Conservation (phyloP, 2,329 filamentous ascomycete genomes). For the Pseudogymnoascus pannorum region DNA sequence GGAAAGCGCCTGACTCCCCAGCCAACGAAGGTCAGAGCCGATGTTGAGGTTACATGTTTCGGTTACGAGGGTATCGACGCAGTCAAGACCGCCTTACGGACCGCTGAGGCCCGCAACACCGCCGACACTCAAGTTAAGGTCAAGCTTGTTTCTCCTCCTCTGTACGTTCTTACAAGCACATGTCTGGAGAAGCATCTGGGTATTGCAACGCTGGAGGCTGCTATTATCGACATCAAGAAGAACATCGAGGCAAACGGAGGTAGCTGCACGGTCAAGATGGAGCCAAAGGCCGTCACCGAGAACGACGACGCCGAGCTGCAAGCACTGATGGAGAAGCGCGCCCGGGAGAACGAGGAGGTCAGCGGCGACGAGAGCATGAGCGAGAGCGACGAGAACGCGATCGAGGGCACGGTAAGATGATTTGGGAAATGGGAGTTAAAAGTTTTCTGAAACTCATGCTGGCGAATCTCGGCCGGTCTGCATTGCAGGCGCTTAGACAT, state of each 20-base stretch:
- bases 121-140: constrained; percentile 93
- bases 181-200: constrained; percentile 88
- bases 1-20: constrained; percentile 94
- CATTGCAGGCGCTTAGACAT: constrained; percentile 13
- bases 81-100: constrained; percentile 85
- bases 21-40: constrained; percentile 97
- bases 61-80: constrained; percentile 98
- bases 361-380: constrained; percentile 95
- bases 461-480: constrained; percentile 11
- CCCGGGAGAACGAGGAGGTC: constrained; percentile 95
- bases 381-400: constrained; percentile 85
- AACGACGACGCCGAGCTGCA: constrained; percentile 96
- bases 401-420: constrained; percentile 40
- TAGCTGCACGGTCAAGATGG: constrained; percentile 88
- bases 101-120: constrained; percentile 88
- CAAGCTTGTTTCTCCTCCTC: constrained; percentile 91
- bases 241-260: constrained; percentile 75
- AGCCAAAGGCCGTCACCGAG: constrained; percentile 97
- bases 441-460: constrained; percentile 11
- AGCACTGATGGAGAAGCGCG: constrained; percentile 97
- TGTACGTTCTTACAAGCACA: constrained; percentile 93
- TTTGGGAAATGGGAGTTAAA: constrained; percentile 11
- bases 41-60: constrained; percentile 93
- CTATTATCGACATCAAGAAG: constrained; percentile 77
- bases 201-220: constrained; percentile 76